Conservation (phyloP, 2,329 filamentous ascomycete genomes). For the Exophiala sideris region DNA sequence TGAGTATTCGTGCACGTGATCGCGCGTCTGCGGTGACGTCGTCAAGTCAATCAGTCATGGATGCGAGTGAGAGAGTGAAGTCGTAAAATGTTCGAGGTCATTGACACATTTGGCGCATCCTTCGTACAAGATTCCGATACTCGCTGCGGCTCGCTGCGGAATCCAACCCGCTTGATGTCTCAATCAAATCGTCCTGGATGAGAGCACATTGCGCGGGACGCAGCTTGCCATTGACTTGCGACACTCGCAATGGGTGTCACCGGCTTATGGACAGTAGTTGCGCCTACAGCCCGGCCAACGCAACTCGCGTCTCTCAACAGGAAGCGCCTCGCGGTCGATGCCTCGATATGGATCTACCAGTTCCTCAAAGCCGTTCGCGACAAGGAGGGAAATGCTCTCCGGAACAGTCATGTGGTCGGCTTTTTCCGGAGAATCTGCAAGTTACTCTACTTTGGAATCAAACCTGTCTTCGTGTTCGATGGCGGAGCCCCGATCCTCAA, state of each 20-base stretch:
- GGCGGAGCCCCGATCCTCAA: conserved; percentile 90
- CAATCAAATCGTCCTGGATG: no score
- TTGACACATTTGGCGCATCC: neutral
- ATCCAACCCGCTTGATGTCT: neutral
- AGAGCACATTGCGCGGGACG: neutral
- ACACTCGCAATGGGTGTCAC: conserved; percentile 79
- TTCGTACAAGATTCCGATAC: neutral
- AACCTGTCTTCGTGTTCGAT: conserved; percentile 96
- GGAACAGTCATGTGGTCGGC: conserved; percentile 92
- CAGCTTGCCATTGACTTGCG: neutral
- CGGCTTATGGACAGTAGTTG: conserved; percentile 92
- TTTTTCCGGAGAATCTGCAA: conserved; percentile 99
- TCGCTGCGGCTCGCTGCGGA: neutral
- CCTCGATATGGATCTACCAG: conserved; percentile 99
- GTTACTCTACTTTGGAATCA: conserved; percentile 91
- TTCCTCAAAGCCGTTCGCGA: conserved; percentile 98
- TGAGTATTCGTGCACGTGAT: neutral
- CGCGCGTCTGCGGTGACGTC: neutral
- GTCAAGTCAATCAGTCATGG: neutral
- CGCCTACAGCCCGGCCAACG: conserved; percentile 91
- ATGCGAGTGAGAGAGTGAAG: neutral
- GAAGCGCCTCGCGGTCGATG: conserved; percentile 93
- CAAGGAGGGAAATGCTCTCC: conserved; percentile 93
- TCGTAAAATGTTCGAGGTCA: neutral
- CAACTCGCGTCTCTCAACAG: conserved; percentile 95